Percentiles rank a stretch among this genome's conserved stretches.
Evolutionary conservation across 2,329 filamentous ascomycete species (phyloP).

Genomic region (Metarhizium anisopliae): DNA sequence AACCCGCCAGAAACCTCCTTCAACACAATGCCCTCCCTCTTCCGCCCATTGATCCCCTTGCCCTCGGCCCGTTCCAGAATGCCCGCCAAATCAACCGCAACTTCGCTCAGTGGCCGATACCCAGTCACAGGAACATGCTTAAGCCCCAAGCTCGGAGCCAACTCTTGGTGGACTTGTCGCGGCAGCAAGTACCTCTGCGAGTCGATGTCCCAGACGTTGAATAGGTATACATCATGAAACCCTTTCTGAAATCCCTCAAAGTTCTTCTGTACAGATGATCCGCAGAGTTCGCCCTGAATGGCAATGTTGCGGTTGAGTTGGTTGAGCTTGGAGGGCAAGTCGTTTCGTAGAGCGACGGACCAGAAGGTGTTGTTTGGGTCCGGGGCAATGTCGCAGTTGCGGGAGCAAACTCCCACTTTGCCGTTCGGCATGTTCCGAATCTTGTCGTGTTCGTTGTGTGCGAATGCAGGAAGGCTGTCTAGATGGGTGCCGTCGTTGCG

Average conservation of each 20-base stretch:
- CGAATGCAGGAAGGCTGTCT: constrained; percentile 9
- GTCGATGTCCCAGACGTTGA: constrained; percentile 22
- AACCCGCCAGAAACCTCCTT: constrained; percentile 13
- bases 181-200: constrained; percentile 18
- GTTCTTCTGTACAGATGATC: background rate
- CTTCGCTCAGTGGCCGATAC: background rate
- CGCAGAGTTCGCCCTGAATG: background rate
- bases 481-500: constrained; percentile 11
- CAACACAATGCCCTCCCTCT: constrained; percentile 14
- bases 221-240: constrained; percentile 24
- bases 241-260: background rate
- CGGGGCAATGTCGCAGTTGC: background rate
- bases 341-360: background rate
- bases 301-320: background rate
- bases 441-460: background rate
- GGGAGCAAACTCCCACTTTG: background rate
- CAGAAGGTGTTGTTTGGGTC: no score
- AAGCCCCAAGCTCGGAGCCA: constrained; percentile 17
- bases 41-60: constrained; percentile 11
- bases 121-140: constrained; percentile 18
- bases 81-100: background rate
- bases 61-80: constrained; percentile 14
- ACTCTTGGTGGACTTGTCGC: constrained; percentile 14
- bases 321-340: background rate
- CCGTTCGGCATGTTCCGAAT: background rate